Evolutionary conservation across 345 rosid species (phyloP), one percentile per base, ranked within the genome.

Genomic region (Dipteronia sinensis): DNA sequence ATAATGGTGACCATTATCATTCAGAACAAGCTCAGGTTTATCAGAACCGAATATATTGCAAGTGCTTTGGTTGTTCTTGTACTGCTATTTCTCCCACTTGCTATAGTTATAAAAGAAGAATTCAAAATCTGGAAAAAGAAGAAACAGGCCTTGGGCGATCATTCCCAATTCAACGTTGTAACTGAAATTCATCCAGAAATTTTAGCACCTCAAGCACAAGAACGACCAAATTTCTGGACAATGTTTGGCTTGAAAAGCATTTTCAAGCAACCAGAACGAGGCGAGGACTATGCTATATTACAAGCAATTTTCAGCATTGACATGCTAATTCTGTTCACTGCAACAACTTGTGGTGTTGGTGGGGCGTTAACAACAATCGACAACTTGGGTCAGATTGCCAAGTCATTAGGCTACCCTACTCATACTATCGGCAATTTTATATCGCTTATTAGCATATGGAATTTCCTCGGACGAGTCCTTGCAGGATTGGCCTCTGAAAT

Each of bases 401-500:
- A 34, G 7, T 79, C 92, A 0, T 65, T 85, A 0, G 89, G 89
- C 31, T 89, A 89, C 56, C 88, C 86, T 10, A 78, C 71, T 55
- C 80, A 61, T 51, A 84, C 85, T 53, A 79, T 79, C 25, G 75
- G 85, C 69, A 85, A 89, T 8, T 89, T 89, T 61, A 80, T 89
- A 22, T 87, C 92, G 11, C 85, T 89, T 4, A 85, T 89, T 13
- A 89, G 92, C 78, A 85, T 87, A 74, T 87, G 90, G 92, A 89
- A 85, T 31, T 89, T 82, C 83, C 83, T 82, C 22, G 92, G 92
- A 20, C 87, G 92, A 61, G 82, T 85, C 3, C 82, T 82, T 13
- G 68, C 92, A 2, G 88, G 90, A 31, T 87, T 85, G 0, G 82
- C 76, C 56, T 89, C 88, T 0, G 92, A 89, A 80, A 80, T 82